Conservation (phyloP, 441 rosid genomes). For the Gossypium laxum region DNA sequence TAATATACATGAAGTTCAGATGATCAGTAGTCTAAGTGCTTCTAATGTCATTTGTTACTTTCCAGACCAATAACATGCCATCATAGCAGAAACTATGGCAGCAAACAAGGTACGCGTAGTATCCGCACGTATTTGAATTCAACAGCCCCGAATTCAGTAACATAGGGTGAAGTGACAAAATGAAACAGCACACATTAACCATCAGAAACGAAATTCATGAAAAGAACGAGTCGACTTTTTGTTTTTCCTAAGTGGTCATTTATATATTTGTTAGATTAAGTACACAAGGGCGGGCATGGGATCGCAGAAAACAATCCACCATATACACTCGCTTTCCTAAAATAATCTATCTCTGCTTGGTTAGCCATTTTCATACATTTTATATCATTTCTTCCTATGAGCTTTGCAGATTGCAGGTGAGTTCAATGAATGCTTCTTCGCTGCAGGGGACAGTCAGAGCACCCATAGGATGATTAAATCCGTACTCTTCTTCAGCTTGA, state of each 20-base stretch:
- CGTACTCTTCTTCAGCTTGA: conserved; percentile 27
- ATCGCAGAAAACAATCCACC: not conserved
- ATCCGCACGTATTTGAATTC: no score
- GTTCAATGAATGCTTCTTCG: conserved; percentile 15
- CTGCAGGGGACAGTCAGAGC: conserved; percentile 26
- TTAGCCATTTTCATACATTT: not conserved
- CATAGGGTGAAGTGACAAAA: not conserved
- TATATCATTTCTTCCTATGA: not conserved
- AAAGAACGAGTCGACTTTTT: not conserved
- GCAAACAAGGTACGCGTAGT: no score
- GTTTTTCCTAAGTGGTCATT: not conserved
- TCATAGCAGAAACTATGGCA: not conserved
- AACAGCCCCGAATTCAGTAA: no score
- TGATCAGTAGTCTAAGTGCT: not conserved
- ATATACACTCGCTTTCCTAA: not conserved
- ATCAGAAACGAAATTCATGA: not conserved
- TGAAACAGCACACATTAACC: not conserved
- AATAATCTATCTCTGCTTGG: not conserved
- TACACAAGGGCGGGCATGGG: not conserved
- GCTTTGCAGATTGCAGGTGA: not conserved
- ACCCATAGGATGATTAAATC: conserved; percentile 25
- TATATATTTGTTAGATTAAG: not conserved
- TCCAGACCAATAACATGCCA: not conserved
- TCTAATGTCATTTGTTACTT: not conserved
- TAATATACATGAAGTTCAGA: not conserved